phyloP scores from a whole-genome alignment of 805 yeast species.

The Candida tammaniensis region DNA sequence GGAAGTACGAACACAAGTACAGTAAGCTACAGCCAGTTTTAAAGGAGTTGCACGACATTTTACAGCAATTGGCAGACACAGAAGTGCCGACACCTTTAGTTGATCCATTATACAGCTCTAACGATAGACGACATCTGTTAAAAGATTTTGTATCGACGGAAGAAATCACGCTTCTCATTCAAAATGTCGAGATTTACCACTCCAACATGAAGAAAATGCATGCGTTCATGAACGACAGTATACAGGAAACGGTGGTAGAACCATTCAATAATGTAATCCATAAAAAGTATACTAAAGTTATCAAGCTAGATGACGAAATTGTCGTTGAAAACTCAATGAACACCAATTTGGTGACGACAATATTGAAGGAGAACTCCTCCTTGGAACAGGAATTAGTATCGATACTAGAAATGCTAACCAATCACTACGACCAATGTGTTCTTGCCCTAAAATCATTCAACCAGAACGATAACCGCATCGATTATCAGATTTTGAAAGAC shows the following conservation, averaged over 20 bases:
- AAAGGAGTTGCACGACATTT: conserved; percentile 21
- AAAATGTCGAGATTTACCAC: conserved; percentile 26
- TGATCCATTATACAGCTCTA: background rate
- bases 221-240: conserved; percentile 14
- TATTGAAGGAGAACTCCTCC: conserved; percentile 41
- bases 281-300: conserved; percentile 14
- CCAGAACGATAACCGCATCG: conserved; percentile 21
- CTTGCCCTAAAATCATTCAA: conserved; percentile 43
- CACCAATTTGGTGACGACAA: conserved; percentile 18
- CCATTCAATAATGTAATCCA: conserved; percentile 14
- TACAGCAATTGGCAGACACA: conserved; percentile 22
- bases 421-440: conserved; percentile 78
- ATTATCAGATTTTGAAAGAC: conserved; percentile 43
- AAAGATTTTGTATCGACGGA: conserved; percentile 34
- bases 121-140: conserved; percentile 12
- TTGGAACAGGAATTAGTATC: conserved; percentile 70
- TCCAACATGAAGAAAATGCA: conserved; percentile 22
- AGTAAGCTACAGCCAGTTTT: conserved; percentile 22
- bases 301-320: conserved; percentile 19
- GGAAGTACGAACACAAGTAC: conserved; percentile 10
- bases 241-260: conserved; percentile 15
- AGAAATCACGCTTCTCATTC: conserved; percentile 24
- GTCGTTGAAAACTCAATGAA: conserved; percentile 16
- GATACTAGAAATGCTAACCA: conserved; percentile 66
- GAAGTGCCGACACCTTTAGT: conserved; percentile 26